These are phyloP conservation scores for Scheffersomyces illinoinensis DNA, from an alignment of 1,139 yeast genomes.

Conservation along the genomic window DNA sequence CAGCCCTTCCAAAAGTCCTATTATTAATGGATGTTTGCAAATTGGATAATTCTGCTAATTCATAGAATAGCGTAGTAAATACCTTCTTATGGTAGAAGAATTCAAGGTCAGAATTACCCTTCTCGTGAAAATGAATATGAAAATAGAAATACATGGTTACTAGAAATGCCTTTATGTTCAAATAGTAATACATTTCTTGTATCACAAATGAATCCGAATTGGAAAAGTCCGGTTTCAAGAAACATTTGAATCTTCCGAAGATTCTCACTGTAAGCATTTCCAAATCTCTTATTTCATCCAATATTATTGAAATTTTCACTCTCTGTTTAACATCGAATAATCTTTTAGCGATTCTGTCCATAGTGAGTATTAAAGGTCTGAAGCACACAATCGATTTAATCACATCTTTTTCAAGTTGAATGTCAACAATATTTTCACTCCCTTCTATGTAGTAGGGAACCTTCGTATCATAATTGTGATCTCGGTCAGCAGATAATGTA, in stretches of 20 bases:
- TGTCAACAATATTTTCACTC: constrained; percentile 17
- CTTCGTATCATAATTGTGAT: constrained; percentile 22
- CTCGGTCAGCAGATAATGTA: constrained; percentile 14
- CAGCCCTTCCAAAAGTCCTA: constrained; percentile 9
- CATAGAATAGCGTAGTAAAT: constrained; percentile 17
- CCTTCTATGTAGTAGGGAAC: constrained; percentile 20
- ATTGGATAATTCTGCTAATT: constrained; percentile 14
- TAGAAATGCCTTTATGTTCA: constrained; percentile 17
- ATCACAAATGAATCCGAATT: constrained; percentile 3
- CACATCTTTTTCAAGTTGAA: constrained; percentile 20
- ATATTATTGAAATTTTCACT: constrained; percentile 9
- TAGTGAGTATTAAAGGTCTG: constrained; percentile 5
- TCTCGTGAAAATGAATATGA: constrained; percentile 26
- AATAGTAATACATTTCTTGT: constrained; percentile 5
- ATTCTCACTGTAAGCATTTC: constrained; percentile 12
- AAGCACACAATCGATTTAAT: constrained; percentile 12
- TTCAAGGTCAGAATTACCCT: constrained; percentile 16
- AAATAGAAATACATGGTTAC: constrained; percentile 24
- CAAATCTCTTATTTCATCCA: constrained; percentile 10
- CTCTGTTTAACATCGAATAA: constrained; percentile 12
- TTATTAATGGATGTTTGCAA: constrained; percentile 6
- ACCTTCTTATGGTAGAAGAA: constrained; percentile 27
- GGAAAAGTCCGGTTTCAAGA: constrained; percentile 1
- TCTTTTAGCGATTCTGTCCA: constrained; percentile 4
- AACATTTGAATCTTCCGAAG: constrained; percentile 6